phyloP scores from a whole-genome alignment of 495 filamentous ascomycete genomes.

The Pyrenula aspistea region DNA sequence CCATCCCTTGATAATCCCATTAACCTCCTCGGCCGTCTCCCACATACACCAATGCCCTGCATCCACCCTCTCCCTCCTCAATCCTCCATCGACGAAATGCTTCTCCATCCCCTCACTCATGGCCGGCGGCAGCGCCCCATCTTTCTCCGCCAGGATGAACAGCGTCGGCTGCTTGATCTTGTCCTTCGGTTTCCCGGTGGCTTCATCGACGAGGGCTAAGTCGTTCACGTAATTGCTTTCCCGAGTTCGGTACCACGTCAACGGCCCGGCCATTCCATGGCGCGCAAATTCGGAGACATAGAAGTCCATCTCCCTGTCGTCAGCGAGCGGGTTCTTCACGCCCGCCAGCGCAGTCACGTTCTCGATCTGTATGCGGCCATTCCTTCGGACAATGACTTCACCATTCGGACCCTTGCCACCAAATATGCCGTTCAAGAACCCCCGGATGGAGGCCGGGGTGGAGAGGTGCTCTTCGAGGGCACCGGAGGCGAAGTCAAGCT shows the following conservation, averaged over 20 bases:
- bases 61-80: constrained; percentile 46
- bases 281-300: constrained; percentile 59
- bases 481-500: constrained; percentile 59
- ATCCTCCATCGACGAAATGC: constrained; percentile 21
- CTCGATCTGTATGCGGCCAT: background rate
- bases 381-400: constrained; percentile 15
- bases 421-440: constrained; percentile 59
- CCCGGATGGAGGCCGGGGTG: constrained; percentile 43
- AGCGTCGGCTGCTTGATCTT: constrained; percentile 57
- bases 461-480: constrained; percentile 49
- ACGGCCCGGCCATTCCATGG: constrained; percentile 63
- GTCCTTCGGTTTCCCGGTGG: background rate
- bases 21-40: constrained; percentile 49
- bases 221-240: constrained; percentile 71
- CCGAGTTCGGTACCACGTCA: constrained; percentile 72
- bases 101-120: constrained; percentile 58
- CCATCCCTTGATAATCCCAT: constrained; percentile 33
- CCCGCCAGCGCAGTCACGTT: background rate
- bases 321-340: background rate
- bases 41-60: constrained; percentile 59
- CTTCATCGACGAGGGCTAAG: constrained; percentile 26
- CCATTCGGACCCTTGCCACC: constrained; percentile 46
- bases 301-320: constrained; percentile 52
- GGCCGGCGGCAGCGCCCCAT: constrained; percentile 52
- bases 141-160: constrained; percentile 60